phyloP scores from a whole-genome alignment of 345 rosid genomes.

The Citrus mangshanensis region DNA sequence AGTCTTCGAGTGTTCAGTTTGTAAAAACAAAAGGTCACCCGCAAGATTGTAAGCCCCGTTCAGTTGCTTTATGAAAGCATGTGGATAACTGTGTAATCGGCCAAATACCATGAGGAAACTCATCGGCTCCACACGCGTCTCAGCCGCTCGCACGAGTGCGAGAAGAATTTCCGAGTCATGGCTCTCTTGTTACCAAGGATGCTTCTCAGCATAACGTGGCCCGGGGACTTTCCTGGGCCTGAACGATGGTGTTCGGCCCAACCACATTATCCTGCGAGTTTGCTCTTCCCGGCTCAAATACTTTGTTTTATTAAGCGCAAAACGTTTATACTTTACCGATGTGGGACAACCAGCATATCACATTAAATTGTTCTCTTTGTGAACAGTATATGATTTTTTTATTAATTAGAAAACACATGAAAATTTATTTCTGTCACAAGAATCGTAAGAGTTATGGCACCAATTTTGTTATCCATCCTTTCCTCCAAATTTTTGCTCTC shows the following conservation, averaged over 20 bases:
- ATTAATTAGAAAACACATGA: no score
- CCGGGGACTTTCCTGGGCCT: slow-evolving; percentile 15
- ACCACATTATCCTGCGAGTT: not conserved
- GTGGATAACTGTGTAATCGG: slow-evolving; percentile 10
- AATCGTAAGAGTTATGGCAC: no score
- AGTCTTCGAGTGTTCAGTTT: no score
- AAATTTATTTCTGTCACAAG: no score
- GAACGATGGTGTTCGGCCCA: not conserved
- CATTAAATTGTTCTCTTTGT: no score
- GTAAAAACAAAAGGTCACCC: not conserved
- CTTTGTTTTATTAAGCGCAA: no score
- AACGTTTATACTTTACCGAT: fast-evolving
- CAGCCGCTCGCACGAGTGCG: slow-evolving; percentile 2
- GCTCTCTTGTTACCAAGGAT: not conserved
- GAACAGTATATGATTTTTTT: no score
- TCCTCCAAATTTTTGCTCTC: no score
- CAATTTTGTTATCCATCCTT: no score
- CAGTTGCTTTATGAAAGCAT: not conserved
- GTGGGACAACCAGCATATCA: not conserved
- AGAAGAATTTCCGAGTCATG: not conserved
- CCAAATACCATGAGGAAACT: not conserved
- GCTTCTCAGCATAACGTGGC: slow-evolving; percentile 7
- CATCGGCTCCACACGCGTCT: slow-evolving; percentile 20
- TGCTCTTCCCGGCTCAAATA: fast-evolving
- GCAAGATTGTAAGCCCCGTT: slow-evolving; percentile 16